phyloP scores from a whole-genome alignment of 768 basidiomycete genomes.

The Gloeostereum incarnatum region DNA sequence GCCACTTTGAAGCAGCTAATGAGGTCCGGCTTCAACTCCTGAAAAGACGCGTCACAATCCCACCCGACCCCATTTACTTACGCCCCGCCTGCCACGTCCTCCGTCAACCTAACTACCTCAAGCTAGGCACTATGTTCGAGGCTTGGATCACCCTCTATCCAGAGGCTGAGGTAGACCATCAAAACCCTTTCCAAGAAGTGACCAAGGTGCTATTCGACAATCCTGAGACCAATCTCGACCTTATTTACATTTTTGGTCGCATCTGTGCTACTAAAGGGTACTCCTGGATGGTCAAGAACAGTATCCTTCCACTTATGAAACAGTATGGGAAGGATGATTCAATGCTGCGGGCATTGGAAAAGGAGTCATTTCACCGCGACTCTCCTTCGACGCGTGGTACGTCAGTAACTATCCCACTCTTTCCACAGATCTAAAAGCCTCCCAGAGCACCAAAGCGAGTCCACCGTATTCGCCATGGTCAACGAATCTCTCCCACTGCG shows the following conservation, averaged over 20 bases:
- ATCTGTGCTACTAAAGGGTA: constrained; percentile 41
- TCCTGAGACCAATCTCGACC: constrained; percentile 22
- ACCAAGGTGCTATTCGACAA: constrained; percentile 14
- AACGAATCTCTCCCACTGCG: constrained; percentile 17
- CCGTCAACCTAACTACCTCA: constrained; percentile 8
- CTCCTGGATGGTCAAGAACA: constrained; percentile 10
- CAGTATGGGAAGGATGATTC: constrained; percentile 7
- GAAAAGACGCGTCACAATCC: constrained; percentile 25
- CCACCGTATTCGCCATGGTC: no score
- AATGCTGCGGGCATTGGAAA: no score
- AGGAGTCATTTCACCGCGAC: no score
- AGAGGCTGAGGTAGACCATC: constrained; percentile 11
- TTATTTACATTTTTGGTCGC: constrained; percentile 32
- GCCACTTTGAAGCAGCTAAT: constrained; percentile 19
- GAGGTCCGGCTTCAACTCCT: constrained; percentile 28
- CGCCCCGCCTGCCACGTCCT: constrained; percentile 24
- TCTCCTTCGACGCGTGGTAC: no score
- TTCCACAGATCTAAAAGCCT: no score
- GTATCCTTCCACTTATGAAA: constrained; percentile 17
- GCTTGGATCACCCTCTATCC: constrained; percentile 38
- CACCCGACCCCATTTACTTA: constrained; percentile 23
- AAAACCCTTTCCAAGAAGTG: constrained; percentile 8
- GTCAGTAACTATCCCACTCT: no score
- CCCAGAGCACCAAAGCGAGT: no score
- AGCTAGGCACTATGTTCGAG: constrained; percentile 15